Percentiles rank a stretch among this genome's conserved stretches.
Evolutionary conservation across 805 yeast species (phyloP).

Genomic region (Candida caryicola): DNA sequence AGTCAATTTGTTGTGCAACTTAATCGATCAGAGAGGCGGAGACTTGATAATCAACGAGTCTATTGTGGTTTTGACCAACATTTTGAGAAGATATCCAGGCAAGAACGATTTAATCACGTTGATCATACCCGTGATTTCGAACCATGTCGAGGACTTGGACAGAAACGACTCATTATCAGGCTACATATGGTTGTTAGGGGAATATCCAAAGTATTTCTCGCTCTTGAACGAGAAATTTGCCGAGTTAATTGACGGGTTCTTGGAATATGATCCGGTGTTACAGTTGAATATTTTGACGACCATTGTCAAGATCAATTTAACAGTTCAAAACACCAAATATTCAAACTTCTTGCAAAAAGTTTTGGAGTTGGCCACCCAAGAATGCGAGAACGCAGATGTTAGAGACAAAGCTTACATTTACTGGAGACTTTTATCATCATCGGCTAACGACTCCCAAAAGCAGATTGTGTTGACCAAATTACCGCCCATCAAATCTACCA

Average conservation of each 20-base stretch:
- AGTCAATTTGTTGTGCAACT: conserved; percentile 55
- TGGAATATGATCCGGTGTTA: conserved; percentile 56
- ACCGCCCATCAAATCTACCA: conserved; percentile 70
- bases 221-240: conserved; percentile 47
- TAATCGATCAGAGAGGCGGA: conserved; percentile 60
- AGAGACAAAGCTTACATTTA: conserved; percentile 77
- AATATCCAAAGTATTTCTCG: conserved; percentile 61
- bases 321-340: conserved; percentile 21
- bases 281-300: conserved; percentile 61
- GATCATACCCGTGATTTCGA: conserved; percentile 52
- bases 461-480: conserved; percentile 57
- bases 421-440: conserved; percentile 69
- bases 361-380: conserved; percentile 60
- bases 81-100: conserved; percentile 64
- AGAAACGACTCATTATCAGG: conserved; percentile 53
- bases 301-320: conserved; percentile 53
- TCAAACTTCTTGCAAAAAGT: conserved; percentile 52
- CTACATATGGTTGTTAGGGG: conserved; percentile 71
- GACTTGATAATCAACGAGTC: conserved; percentile 61
- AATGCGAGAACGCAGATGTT: conserved; percentile 70
- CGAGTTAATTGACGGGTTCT: conserved; percentile 48
- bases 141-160: conserved; percentile 46
- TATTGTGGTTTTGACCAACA: conserved; percentile 58
- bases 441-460: conserved; percentile 41
- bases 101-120: conserved; percentile 47